A percentile compares a stretch with the other conserved stretches of the same genome.
Conservation (phyloP, 805 yeast genomes). For the Jamesozyma jinghongensis region DNA sequence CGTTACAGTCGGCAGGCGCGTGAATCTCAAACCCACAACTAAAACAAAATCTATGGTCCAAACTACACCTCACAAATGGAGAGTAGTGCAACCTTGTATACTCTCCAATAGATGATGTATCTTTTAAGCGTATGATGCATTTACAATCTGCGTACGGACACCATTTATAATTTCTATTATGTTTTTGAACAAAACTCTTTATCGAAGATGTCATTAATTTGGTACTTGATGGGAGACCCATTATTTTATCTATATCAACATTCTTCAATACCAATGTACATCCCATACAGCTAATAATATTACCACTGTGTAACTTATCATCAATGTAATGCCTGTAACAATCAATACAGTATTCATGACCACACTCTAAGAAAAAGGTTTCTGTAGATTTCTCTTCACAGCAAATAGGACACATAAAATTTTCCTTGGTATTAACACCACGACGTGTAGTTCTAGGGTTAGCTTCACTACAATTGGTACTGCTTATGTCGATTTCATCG, state of each 20-base stretch:
- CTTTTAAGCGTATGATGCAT: slow-evolving; percentile 40
- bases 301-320: slow-evolving; percentile 36
- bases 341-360: slow-evolving; percentile 56
- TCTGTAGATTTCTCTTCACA: slow-evolving; percentile 42
- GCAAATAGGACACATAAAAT: slow-evolving; percentile 58
- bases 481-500: neutral
- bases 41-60: slow-evolving; percentile 69
- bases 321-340: slow-evolving; percentile 60
- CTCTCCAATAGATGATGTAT: slow-evolving; percentile 22
- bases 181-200: slow-evolving; percentile 44
- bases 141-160: slow-evolving; percentile 84
- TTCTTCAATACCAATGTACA: slow-evolving; percentile 35
- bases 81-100: slow-evolving; percentile 29
- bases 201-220: slow-evolving; percentile 32
- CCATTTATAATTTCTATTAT: slow-evolving; percentile 46
- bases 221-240: slow-evolving; percentile 29
- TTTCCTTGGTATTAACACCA: slow-evolving; percentile 14
- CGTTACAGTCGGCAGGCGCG: slow-evolving; percentile 70
- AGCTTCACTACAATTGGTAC: neutral
- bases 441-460: slow-evolving; percentile 4
- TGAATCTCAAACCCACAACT: slow-evolving; percentile 70
- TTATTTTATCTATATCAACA: slow-evolving; percentile 35
- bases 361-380: slow-evolving; percentile 52
- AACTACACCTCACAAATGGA: slow-evolving; percentile 62
- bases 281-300: slow-evolving; percentile 57